phyloP scores from a whole-genome alignment of 2,329 filamentous ascomycete species.

The Pseudogymnoascus sp. region DNA sequence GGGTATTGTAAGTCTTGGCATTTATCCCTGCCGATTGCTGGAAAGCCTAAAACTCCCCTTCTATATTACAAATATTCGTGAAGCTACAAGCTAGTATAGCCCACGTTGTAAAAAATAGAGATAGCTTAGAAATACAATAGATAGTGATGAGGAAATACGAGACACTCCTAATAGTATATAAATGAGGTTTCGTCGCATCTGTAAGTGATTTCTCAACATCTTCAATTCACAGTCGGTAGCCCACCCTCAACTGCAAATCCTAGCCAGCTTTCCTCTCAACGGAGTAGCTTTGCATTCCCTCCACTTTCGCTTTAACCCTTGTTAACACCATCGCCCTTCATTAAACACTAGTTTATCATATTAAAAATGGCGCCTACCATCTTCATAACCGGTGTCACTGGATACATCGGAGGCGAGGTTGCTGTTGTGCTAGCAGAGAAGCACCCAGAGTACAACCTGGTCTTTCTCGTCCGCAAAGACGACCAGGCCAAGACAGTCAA shows the following conservation, averaged over 20 bases:
- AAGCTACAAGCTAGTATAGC: neutral
- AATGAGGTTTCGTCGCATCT: neutral
- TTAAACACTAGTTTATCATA: neutral
- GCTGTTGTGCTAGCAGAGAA: conserved; percentile 13
- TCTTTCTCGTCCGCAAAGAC: conserved; percentile 16
- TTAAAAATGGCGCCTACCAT: conserved; percentile 14
- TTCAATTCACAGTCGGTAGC: neutral
- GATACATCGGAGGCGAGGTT: conserved; percentile 19
- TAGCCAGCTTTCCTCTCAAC: neutral
- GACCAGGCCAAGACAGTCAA: conserved; percentile 15
- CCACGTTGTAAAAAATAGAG: neutral
- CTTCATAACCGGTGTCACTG: conserved; percentile 20
- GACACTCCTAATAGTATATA: neutral
- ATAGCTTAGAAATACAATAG: neutral
- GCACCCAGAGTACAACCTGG: conserved; percentile 18
- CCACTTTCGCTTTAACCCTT: neutral
- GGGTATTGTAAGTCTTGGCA: conserved; percentile 5
- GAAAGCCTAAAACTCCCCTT: neutral
- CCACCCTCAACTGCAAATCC: neutral
- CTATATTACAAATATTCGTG: neutral
- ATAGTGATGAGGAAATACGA: neutral
- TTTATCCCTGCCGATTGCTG: neutral
- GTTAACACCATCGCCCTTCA: neutral
- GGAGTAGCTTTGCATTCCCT: neutral
- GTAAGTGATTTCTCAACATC: neutral